Percentiles rank a stretch among this genome's conserved stretches.
phyloP scores from a whole-genome alignment of 148 eudicot genomes.

The Rhododendron mucronatum region DNA sequence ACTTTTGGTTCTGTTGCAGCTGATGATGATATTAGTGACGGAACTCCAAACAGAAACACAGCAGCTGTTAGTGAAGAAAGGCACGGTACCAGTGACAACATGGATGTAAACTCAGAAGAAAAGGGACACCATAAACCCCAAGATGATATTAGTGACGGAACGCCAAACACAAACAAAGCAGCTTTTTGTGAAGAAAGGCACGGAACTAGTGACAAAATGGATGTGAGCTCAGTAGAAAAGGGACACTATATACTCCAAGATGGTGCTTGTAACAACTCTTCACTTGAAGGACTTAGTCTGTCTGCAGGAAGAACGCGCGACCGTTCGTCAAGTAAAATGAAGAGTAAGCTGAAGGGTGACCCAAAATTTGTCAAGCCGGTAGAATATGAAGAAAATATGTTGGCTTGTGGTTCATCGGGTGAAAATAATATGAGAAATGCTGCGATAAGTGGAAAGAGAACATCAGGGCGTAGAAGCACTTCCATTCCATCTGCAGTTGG shows the following conservation, averaged over 20 bases:
- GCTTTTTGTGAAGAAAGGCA: not conserved
- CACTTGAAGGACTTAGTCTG: not conserved
- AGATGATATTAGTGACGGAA: not conserved
- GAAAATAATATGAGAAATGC: not conserved
- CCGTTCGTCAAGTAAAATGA: not conserved
- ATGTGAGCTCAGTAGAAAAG: not conserved
- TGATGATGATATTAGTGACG: not conserved
- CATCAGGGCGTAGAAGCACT: not conserved
- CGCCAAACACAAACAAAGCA: not conserved
- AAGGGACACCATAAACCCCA: not conserved
- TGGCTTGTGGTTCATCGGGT: not conserved
- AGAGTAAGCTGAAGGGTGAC: not conserved
- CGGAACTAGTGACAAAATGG: not conserved
- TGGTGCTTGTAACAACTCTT: not conserved
- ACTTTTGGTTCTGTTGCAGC: conserved; percentile 4
- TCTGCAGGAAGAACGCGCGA: not conserved
- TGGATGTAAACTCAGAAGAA: conserved; percentile 7
- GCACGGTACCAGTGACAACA: not conserved
- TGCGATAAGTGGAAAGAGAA: not conserved
- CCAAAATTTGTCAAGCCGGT: not conserved
- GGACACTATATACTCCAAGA: not conserved
- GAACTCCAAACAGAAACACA: conserved; percentile 1
- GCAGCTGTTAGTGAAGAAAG: not conserved
- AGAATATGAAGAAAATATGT: not conserved
- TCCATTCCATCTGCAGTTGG: not conserved